Conservation (phyloP, 2,329 filamentous ascomycete species). For the Trichoderma atroviride region DNA sequence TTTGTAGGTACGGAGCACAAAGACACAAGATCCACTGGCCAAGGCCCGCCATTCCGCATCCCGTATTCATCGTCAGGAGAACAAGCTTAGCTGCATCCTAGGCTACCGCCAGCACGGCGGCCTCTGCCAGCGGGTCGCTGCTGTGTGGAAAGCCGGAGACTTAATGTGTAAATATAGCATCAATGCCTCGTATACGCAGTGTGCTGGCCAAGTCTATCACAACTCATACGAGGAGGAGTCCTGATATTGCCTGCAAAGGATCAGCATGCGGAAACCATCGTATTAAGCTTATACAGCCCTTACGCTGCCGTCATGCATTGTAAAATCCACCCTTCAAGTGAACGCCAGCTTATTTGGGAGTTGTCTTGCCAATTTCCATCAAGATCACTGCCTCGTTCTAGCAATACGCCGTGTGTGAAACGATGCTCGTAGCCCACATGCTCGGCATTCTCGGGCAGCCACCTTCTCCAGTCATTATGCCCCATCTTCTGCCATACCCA, state of each 20-base stretch:
- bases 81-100: background rate
- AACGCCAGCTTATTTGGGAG: background rate
- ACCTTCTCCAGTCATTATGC: background rate
- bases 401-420: background rate
- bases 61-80: background rate
- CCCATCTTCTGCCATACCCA: background rate
- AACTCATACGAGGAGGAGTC: background rate
- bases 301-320: background rate
- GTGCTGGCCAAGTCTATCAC: background rate
- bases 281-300: constrained; percentile 12
- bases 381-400: background rate
- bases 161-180: constrained; percentile 14
- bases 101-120: background rate
- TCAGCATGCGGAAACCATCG: background rate
- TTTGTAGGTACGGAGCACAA: background rate
- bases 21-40: background rate
- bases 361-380: background rate
- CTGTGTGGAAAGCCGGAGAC: background rate
- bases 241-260: background rate
- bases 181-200: background rate
- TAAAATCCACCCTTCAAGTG: background rate
- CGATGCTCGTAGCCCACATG: background rate
- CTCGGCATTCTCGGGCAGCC: background rate
- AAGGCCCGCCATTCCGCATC: constrained; percentile 14
- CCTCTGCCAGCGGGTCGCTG: background rate